These are phyloP conservation scores for Arabidopsis arenosa DNA, from an alignment of 345 rosid genomes.

Conservation along the genomic window DNA sequence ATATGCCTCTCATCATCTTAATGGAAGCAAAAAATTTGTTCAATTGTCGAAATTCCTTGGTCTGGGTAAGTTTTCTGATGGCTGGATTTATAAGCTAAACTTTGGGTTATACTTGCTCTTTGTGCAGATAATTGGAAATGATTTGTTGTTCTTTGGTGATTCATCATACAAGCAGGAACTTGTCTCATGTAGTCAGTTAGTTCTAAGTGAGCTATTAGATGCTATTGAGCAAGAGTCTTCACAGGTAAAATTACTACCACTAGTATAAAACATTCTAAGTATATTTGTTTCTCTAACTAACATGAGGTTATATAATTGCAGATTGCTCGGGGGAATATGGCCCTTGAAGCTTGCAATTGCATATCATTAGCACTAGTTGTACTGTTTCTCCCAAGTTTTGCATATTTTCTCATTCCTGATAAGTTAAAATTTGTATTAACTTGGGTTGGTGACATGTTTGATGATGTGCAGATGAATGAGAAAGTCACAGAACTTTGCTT, in stretches of 20 bases:
- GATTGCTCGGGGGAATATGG: conserved; percentile 76
- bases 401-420: conserved; percentile 3
- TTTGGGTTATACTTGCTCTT: not conserved
- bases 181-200: conserved; percentile 48
- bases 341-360: conserved; percentile 93
- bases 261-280: conserved; percentile 23
- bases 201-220: conserved; percentile 56
- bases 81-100: not conserved
- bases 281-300: conserved; percentile 1
- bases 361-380: conserved; percentile 71
- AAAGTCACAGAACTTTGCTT: conserved; percentile 54
- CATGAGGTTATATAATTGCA: conserved; percentile 32
- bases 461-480: conserved; percentile 57
- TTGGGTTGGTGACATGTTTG: conserved; percentile 24
- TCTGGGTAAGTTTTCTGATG: conserved; percentile 11
- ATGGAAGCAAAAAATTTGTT: not conserved
- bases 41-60: not conserved
- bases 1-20: conserved; percentile 18
- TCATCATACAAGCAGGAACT: conserved; percentile 67
- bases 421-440: too few species aligned
- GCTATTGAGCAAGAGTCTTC: conserved; percentile 71
- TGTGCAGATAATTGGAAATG: conserved; percentile 66
- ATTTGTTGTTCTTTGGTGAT: conserved; percentile 67
- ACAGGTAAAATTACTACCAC: conserved; percentile 46
- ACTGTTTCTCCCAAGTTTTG: conserved; percentile 25